These are phyloP conservation scores for Penicillium crystallinum DNA, from an alignment of 495 filamentous ascomycete species.

Conservation along the genomic window DNA sequence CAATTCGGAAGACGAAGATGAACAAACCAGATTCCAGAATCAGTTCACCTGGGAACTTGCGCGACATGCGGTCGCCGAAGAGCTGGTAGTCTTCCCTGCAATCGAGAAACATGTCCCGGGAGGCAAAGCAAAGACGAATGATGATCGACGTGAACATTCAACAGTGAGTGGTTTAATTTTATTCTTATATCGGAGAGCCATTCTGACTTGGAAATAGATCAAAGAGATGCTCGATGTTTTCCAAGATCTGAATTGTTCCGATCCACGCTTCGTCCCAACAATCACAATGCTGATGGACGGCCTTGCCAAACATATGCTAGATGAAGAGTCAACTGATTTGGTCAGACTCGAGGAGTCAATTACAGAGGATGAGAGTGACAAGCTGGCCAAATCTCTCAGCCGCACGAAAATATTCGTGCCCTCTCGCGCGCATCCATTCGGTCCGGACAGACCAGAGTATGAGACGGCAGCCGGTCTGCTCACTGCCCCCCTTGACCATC, in stretches of 20 bases:
- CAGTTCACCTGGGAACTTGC: conserved; percentile 66
- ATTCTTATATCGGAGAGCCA: not conserved
- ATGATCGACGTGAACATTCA: conserved; percentile 54
- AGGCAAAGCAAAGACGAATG: conserved; percentile 48
- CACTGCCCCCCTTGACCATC: conserved; percentile 29
- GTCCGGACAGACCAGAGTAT: conserved; percentile 24
- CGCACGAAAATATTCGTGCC: conserved; percentile 60
- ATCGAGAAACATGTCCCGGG: conserved; percentile 53
- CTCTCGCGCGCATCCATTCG: conserved; percentile 48
- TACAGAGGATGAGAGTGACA: conserved; percentile 30
- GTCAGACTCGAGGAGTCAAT: conserved; percentile 46
- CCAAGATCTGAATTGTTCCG: conserved; percentile 45
- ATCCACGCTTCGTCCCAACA: conserved; percentile 47
- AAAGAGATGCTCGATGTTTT: conserved; percentile 57
- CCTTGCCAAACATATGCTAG: conserved; percentile 50
- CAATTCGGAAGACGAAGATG: conserved; percentile 43
- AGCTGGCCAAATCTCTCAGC: conserved; percentile 48
- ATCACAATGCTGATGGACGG: conserved; percentile 49
- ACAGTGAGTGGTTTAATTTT: conserved; percentile 26
- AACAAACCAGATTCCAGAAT: conserved; percentile 53
- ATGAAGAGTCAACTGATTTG: conserved; percentile 55
- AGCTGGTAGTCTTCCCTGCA: conserved; percentile 63
- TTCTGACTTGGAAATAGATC: conserved; percentile 35
- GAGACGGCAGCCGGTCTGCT: conserved; percentile 25
- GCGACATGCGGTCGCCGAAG: conserved; percentile 58